These are phyloP conservation scores for Apiospora rasikravindrae DNA, from an alignment of 2,329 filamentous ascomycete species.

Conservation along the genomic window DNA sequence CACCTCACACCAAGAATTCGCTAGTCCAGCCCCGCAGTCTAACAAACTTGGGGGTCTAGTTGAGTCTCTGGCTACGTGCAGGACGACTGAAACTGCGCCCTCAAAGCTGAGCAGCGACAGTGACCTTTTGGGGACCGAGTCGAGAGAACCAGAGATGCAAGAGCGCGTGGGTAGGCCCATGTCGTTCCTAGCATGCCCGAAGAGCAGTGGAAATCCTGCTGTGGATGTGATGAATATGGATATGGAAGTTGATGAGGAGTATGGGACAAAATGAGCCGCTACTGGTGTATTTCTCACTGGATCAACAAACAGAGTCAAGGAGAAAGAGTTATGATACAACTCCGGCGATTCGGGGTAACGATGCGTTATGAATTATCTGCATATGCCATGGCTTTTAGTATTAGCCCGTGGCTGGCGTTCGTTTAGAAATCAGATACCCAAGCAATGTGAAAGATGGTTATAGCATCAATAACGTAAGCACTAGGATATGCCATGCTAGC, in stretches of 20 bases:
- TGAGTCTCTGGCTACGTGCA: conserved; percentile 29
- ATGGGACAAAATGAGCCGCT: not conserved
- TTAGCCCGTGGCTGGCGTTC: not conserved
- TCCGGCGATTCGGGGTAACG: not conserved
- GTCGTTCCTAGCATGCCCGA: conserved; percentile 34
- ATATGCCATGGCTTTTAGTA: conserved; percentile 1
- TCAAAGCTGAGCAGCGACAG: not conserved
- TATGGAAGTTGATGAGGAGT: conserved; percentile 26
- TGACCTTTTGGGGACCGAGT: not conserved
- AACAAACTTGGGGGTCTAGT: conserved; percentile 28
- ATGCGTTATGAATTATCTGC: conserved; percentile 9
- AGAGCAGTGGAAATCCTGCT: conserved; percentile 26
- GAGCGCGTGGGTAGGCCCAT: conserved; percentile 40
- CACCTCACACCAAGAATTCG: conserved; percentile 23
- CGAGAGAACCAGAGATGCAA: conserved; percentile 51
- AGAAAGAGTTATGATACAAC: not conserved
- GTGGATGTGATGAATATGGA: conserved; percentile 47
- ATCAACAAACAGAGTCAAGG: not conserved
- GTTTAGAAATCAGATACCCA: conserved; percentile 15
- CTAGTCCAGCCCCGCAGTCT: conserved; percentile 22
- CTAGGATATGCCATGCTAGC: not conserved
- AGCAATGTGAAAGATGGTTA: conserved; percentile 11
- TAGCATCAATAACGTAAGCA: not conserved
- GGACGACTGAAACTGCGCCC: conserved; percentile 21
- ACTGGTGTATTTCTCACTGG: not conserved